phyloP scores from a whole-genome alignment of 2,329 filamentous ascomycete species.

The Elsinoe perseae region DNA sequence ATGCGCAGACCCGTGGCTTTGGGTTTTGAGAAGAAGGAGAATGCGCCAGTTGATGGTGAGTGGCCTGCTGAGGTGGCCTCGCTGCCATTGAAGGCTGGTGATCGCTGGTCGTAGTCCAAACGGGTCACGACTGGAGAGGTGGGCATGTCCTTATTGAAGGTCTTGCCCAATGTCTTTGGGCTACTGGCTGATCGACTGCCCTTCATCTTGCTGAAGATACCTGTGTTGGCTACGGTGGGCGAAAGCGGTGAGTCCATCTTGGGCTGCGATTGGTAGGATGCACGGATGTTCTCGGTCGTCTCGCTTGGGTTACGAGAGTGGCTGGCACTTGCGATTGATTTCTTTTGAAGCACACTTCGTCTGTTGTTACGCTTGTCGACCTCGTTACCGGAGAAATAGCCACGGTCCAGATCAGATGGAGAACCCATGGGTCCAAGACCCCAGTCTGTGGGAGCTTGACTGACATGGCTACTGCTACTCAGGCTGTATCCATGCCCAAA shows the following conservation, averaged over 20 bases:
- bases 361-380: conserved; percentile 60
- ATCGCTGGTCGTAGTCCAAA: conserved; percentile 42
- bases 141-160: conserved; percentile 25
- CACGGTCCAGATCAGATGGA: conserved; percentile 63
- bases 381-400: conserved; percentile 90
- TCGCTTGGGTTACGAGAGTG: conserved; percentile 70
- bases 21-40: conserved; percentile 34
- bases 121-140: conserved; percentile 50
- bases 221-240: conserved; percentile 54
- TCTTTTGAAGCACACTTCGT: conserved; percentile 67
- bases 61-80: conserved; percentile 44
- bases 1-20: conserved; percentile 66
- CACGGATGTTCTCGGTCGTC: conserved; percentile 40
- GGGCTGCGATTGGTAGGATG: conserved; percentile 67
- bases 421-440: conserved; percentile 27
- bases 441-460: conserved; percentile 20
- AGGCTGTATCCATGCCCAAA: conserved; percentile 25
- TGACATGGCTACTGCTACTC: conserved; percentile 20
- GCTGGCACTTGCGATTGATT: conserved; percentile 37
- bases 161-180: conserved; percentile 42
- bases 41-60: conserved; percentile 35
- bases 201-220: conserved; percentile 43
- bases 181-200: conserved; percentile 34
- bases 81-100: conserved; percentile 31
- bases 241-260: conserved; percentile 38